Evolutionary conservation across 2,329 filamentous ascomycete genomes (phyloP), one percentile per base, ranked within the genome.

Genomic region (Bipolaris sorokiniana): DNA sequence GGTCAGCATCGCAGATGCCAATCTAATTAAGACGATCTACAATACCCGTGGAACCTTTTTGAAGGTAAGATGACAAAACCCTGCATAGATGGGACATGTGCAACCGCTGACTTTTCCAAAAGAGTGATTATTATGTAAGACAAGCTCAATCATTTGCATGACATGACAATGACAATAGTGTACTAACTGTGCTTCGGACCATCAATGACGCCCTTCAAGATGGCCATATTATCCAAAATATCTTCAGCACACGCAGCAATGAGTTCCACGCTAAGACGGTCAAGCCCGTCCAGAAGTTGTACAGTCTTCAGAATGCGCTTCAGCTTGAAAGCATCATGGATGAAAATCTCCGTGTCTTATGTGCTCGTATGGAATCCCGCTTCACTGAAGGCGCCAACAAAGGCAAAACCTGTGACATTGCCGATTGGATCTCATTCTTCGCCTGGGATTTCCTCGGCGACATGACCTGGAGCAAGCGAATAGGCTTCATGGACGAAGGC

Each of bases 401-500:
- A 22, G 66, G 63, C 26, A 68, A 68, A 49, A 66, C 69, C 2
- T 72, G 68, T 59, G 70, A 73, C 54, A 70, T 74, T 23, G 63
- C 67, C 3, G 67, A 73, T 31, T 74, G 70, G 72, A 68, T 75
- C 31, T 71, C 64, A 6, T 75, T 61, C 50, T 72, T 73, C 52
- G 60, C 68, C 22, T 69, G 63, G 61, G 63, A 67, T 41, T 65
- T 79, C 6, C 63, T 81, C 0, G 75, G 76, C 1, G 73, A 79
- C 40, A 64, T 80, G 50, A 78, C 75, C 0, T 80, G 79, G 59
- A 71, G 73, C 16, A 73, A 76, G 58, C 72, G 71, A n/a, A 69
- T 80, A 7, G 79, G 78, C 0, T 80, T 81, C 61, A 69, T 80
- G 46, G 73, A 80, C 51, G 59, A 72, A 44, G 78, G 75, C 0